Conservation (phyloP, 306 rosid species). For the Morella rubra region DNA sequence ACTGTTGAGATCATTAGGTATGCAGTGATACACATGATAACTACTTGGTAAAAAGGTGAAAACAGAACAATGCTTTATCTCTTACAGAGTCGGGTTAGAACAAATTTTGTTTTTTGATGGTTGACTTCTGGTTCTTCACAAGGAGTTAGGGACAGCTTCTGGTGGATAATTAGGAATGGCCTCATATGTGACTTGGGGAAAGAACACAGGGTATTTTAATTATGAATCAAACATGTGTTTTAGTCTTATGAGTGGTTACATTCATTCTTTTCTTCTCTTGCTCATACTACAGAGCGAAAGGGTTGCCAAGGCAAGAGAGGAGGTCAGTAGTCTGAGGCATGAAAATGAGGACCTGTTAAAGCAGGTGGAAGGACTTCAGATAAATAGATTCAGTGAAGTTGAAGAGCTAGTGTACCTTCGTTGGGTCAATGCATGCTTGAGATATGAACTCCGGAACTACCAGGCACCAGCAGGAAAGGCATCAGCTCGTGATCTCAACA, state of each 20-base stretch:
- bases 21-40: background rate
- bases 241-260: slow-evolving; percentile 2
- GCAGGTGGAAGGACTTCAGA: slow-evolving; percentile 96
- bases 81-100: background rate
- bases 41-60: background rate
- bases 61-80: slow-evolving; percentile 1
- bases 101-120: background rate
- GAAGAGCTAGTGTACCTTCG: slow-evolving; percentile 98
- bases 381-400: slow-evolving; percentile 87
- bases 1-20: background rate
- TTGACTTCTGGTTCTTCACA: background rate
- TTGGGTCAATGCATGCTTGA: slow-evolving; percentile 96
- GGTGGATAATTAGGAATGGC: background rate
- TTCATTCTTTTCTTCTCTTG: slow-evolving; percentile 21
- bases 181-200: background rate
- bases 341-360: slow-evolving; percentile 78
- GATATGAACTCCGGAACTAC: slow-evolving; percentile 80
- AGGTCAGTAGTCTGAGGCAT: slow-evolving; percentile 65
- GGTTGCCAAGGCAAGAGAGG: slow-evolving; percentile 62
- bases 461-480: slow-evolving; percentile 68
- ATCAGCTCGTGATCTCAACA: slow-evolving; percentile 85
- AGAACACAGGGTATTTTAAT: background rate
- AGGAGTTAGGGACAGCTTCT: background rate
- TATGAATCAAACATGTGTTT: slow-evolving; percentile 8
- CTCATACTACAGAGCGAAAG: slow-evolving; percentile 63